Conservation (phyloP, 2,329 filamentous ascomycete species). For the Aspergillus proliferans region DNA sequence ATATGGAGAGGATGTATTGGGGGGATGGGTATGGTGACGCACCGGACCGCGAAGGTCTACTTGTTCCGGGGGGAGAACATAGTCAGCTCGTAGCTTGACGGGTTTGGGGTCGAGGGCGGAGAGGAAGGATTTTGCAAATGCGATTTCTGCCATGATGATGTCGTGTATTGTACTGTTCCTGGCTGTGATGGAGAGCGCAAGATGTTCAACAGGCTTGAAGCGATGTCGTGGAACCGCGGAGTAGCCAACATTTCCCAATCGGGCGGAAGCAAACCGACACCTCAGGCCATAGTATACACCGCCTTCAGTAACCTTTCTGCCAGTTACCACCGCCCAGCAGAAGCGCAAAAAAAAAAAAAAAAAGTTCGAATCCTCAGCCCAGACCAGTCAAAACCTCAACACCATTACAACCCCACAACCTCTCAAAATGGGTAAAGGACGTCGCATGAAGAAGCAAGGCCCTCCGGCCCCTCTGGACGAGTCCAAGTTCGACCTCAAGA, state of each 20-base stretch:
- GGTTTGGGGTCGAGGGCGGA: constrained; percentile 70
- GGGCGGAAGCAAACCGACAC: constrained; percentile 9
- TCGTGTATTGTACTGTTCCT: too few species aligned
- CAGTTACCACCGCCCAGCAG: constrained; percentile 18
- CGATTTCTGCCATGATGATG: constrained; percentile 65
- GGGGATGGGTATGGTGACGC: constrained; percentile 27
- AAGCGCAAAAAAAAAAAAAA: constrained; percentile 24
- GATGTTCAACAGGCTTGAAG: neutral
- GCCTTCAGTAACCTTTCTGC: constrained; percentile 19
- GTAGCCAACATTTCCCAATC: constrained; percentile 13
- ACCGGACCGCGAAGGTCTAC: constrained; percentile 74
- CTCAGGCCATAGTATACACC: constrained; percentile 10
- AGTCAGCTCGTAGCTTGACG: constrained; percentile 75
- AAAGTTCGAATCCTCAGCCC: constrained; percentile 16
- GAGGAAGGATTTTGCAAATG: constrained; percentile 80
- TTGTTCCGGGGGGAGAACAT: constrained; percentile 77
- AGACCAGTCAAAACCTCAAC: constrained; percentile 8
- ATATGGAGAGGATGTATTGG: neutral
- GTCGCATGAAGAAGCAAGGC: constrained; percentile 95
- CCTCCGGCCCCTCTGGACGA: constrained; percentile 77
- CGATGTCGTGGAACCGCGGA: neutral
- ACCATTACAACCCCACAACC: constrained; percentile 7
- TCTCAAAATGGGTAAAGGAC: constrained; percentile 72
- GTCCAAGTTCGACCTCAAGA: constrained; percentile 57
- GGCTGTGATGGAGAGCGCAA: too few species aligned